These are phyloP conservation scores for Syzygium oleosum DNA, from an alignment of 345 rosid species.

Conservation along the genomic window DNA sequence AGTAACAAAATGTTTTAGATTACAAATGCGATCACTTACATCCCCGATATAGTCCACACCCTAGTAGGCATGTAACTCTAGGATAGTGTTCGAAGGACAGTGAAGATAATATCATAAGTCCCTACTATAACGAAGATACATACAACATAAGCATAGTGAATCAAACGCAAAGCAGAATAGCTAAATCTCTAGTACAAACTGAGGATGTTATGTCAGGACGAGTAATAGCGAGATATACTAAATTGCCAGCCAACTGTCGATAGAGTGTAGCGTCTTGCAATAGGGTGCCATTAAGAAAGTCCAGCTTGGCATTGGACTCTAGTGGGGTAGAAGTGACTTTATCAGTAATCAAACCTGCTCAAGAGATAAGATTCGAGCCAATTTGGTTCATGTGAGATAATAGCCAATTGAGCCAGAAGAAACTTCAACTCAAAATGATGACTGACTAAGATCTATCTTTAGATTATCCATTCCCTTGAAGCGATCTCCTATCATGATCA, in stretches of 20 bases:
- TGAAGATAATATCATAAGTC: not conserved
- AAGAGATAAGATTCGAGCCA: not conserved
- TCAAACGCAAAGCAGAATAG: rapidly evolving
- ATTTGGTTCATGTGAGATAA: not conserved
- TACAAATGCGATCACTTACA: not conserved
- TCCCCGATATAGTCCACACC: rapidly evolving
- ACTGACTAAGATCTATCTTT: not conserved
- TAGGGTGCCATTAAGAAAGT: not conserved
- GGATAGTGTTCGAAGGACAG: not conserved
- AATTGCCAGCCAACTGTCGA: not conserved
- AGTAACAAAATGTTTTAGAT: too few species aligned
- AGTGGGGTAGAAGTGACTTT: not conserved
- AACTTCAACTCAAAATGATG: not conserved
- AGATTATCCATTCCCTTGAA: not conserved
- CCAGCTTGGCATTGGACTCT: not conserved
- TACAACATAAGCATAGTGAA: not conserved
- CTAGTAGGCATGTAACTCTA: not conserved
- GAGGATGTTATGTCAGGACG: not conserved
- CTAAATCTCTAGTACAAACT: rapidly evolving
- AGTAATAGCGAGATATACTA: not conserved
- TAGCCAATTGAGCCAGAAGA: not conserved
- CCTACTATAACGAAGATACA: rapidly evolving
- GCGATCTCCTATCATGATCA: not conserved
- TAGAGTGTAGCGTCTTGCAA: rapidly evolving
- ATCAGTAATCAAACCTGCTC: not conserved